Base-by-base conservation (phyloP, 2,329 filamentous ascomycete species). In the Bipolaris bicolor region DNA sequence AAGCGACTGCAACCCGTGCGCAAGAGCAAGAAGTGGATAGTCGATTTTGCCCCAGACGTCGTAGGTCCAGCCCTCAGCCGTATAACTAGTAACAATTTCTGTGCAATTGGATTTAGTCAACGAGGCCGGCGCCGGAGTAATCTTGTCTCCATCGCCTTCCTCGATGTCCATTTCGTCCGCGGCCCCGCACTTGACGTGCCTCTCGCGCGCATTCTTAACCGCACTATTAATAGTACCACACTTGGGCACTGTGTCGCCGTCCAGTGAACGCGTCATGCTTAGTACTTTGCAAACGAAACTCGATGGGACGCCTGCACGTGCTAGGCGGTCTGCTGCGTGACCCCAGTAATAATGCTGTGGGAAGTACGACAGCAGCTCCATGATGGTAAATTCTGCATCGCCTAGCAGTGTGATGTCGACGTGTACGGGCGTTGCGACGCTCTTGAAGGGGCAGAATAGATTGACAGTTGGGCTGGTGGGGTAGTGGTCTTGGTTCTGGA, bases 21-120 rank as follows among this genome's bases (percentile, higher is more conserved):
- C 41, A 1, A 69, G 58, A 1, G 49, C 65, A 1, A 68, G 57
- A 3, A 69, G 49, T 2, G 66, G 66, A 18, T 69, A 69, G 20
- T 69, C 62, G 1, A 40, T 57, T 9, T 24, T 49, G 6, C 61
- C 60, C 52, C 52, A 63, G 1, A 46, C 40, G 0, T 43, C n/a
- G 34, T 60, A 55, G 0, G 26, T 22, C 66, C 66, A 69, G 0
- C 43, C 52, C 10, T 65, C 57, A 2, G 65, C 59, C 0, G 64
- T 64, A 22, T 65, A 66, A 13, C 43, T 26, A 13, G 18, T 7
- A 2, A 16, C 41, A 6, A n/a, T 15, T 20, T 52, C 41, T 4
- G 22, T 6, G 0, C 26, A 2, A 0, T 29, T 10, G 5, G 45
- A 16, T 20, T 37, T 7, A n/a, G 24, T 3, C 2, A n/a, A 2